Conservation (phyloP, 2,329 filamentous ascomycete genomes). For the Curvularia spicifera region DNA sequence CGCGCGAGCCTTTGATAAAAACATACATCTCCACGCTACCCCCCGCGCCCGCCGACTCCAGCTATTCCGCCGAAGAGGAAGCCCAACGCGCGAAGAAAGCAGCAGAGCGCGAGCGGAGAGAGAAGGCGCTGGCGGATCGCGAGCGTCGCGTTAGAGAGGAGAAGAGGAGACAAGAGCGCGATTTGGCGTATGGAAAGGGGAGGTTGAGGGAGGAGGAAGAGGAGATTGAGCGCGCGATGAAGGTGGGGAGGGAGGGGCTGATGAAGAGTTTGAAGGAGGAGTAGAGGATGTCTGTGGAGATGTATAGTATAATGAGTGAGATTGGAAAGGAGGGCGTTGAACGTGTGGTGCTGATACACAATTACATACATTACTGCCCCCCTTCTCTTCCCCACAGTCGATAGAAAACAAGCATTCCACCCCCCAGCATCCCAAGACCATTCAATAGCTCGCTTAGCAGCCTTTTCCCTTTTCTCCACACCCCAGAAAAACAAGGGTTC, state of each 20-base stretch:
- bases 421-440: no score
- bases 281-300: no score
- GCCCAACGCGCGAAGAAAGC: conserved; percentile 54
- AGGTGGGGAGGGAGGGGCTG: conserved; percentile 69
- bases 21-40: conserved; percentile 70
- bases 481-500: no score
- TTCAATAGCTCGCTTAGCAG: no score
- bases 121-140: conserved; percentile 70
- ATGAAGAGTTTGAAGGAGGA: conserved; percentile 61
- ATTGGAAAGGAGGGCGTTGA: no score
- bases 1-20: conserved; percentile 69
- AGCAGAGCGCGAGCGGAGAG: conserved; percentile 56
- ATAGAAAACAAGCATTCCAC: no score
- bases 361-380: no score
- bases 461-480: no score
- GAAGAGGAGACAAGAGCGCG: conserved; percentile 64
- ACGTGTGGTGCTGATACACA: no score
- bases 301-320: no score
- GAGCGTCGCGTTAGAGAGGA: conserved; percentile 68
- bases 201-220: conserved; percentile 69
- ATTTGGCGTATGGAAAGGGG: conserved; percentile 66
- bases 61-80: conserved; percentile 57
- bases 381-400: no score
- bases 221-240: conserved; percentile 72
- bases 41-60: conserved; percentile 59